These are phyloP conservation scores for Hevea brasiliensis DNA, from an alignment of 345 rosid genomes.

Conservation along the genomic window DNA sequence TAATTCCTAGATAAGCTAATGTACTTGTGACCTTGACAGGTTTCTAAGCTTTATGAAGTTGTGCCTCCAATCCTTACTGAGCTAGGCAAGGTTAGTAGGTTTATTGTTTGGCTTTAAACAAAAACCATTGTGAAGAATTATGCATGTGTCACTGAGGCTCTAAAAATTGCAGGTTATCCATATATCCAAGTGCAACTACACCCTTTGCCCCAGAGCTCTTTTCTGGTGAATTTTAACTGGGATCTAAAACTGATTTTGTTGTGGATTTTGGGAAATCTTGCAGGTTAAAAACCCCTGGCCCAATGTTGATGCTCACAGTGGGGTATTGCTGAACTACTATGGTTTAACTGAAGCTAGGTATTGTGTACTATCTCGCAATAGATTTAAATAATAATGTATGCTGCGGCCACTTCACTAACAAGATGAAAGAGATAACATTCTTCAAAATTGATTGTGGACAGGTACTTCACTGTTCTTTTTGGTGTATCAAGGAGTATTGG, in stretches of 20 bases:
- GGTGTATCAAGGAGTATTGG: conserved; percentile 99
- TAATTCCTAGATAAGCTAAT: conserved; percentile 23
- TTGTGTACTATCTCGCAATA: not conserved
- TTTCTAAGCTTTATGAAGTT: conserved; percentile 93
- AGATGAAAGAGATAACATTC: conserved; percentile 4
- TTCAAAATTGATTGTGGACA: conserved; percentile 25
- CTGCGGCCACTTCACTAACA: not conserved
- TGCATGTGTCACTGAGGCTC: not conserved
- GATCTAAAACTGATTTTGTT: conserved; percentile 1
- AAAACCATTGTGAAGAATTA: not conserved
- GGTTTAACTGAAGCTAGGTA: conserved; percentile 98
- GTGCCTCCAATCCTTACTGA: conserved; percentile 92
- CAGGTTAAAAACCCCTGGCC: conserved; percentile 99
- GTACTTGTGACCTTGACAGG: conserved; percentile 47
- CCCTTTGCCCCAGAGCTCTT: not conserved
- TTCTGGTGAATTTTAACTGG: not conserved
- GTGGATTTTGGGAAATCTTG: conserved; percentile 20
- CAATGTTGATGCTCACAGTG: conserved; percentile 99
- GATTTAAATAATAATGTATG: not conserved
- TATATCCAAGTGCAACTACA: not conserved
- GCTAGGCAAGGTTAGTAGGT: conserved; percentile 70
- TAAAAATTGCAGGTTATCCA: not conserved
- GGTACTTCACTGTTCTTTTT: conserved; percentile 91
- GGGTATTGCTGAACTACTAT: conserved; percentile 83
- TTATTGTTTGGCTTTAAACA: not conserved